Base-by-base conservation (phyloP, 257 asterid species). In the Dorcoceras hygrometricum region DNA sequence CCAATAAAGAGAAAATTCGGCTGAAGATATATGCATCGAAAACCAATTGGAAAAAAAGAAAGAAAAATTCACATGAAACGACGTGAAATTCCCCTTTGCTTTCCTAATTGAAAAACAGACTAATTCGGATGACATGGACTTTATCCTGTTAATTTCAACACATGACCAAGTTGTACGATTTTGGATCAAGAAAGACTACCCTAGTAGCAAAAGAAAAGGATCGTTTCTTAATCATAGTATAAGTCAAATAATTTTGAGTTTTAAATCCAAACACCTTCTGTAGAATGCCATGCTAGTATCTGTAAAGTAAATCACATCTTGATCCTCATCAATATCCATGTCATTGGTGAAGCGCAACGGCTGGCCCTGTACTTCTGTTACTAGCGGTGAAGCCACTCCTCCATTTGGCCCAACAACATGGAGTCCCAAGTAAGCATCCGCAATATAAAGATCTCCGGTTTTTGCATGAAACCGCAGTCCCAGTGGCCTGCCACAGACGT, bases 381-480 rank as follows among this genome's bases (percentile, higher is more conserved):
- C 84, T 2, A 86, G 50, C 36, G 61, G 83, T 5, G 78, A 62
- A 53, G 90, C 86, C 65, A 73, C 9, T 51, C 96, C 96, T 19
- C 96, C 96, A 20, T 48, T n/a, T 2, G 87, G 81, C 43, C 95
- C 90, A 8, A 89, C 95, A 0, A 81, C 86, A 16, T 59, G 84
- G 67, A 89, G 90, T 73, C 96, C 95, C 23, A 84, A 73, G 73
- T 86, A 86, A 36, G 96, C 89, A 71, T 86, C 96, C 5, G 95
- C 96, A 39, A 84, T 79, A 76, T 88, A 88, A 27, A 88, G 87
- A 67, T 88, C 79, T 31, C 92, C 86, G 1, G 80, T 84, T 73
- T 73, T 81, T 56, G 55, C 56, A 54, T 84, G 84, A 67, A 89
- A 89, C 11, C 79, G 65, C 24, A 86, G 79, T 8, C 96, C 96